Base-by-base conservation (phyloP, 495 filamentous ascomycete genomes). In the Zalerion maritima region DNA sequence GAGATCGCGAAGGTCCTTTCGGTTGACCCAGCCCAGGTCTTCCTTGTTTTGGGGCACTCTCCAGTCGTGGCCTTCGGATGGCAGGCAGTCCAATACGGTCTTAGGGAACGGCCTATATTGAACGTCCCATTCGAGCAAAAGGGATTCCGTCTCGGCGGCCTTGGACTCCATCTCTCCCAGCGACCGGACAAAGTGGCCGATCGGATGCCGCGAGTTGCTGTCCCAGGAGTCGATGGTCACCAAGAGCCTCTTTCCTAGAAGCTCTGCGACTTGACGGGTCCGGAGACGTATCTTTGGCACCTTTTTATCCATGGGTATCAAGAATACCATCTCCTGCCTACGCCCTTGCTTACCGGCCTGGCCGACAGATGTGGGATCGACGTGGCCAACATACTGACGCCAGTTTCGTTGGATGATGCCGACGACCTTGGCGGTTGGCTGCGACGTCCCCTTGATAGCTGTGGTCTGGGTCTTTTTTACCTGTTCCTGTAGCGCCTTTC, bases 41-140 rank as follows among this genome's bases (percentile, higher is more conserved):
- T 78, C 72, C 18, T 58, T 73, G 38, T 67, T 78, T 5, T 59
- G 54, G 5, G 89, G 89, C 4, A 96, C 87, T 46, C 57, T 81
- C 89, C 89, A 97, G 44, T 83, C 77, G 41, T 96, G 91, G 11
- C 91, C 91, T 51, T 96, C 84, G 21, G 64, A 54, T 3, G 89
- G 89, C 29, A 97, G 62, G 47, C 89, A 97, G 51, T 96, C 85
- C 24, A 96, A 49, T 14, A 97, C 87, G 2, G 80, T 75, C 50
- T 91, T 94, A 6, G 89, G 87, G 55, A 97, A 97, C 3, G 89
- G 91, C 29, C 87, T 73, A 54, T 97, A 97, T 46, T 97, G 89
- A 15, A 97, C 87, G 48, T 96, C 91, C 45, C 84, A 92, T 48
- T 97, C 89, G 3, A 97, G 65, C 1, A 97, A 61, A 24, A 97